Base-by-base conservation (phyloP, 305 asterid genomes). In the Solanum hybrid region DNA sequence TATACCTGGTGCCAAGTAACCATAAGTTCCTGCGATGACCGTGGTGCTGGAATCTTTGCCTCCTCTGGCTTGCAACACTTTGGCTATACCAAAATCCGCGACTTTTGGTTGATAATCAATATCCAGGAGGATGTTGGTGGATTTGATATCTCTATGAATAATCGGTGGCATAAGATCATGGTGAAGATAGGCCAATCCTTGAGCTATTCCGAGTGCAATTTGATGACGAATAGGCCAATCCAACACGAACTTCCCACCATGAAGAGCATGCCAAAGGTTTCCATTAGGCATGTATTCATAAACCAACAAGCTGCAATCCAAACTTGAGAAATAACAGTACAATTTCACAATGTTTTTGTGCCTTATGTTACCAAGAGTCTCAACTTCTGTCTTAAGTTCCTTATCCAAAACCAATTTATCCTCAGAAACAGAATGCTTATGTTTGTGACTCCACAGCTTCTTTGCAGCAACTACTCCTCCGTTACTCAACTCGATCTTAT, bases 301-400 rank as follows among this genome's bases (percentile, higher is more conserved):
- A 71, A 97, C 97, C 90, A 97, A 87, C 93, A 97, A 92, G 46
- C 91, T 96, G 84, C 97, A 95, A 5, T 94, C 97, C 37, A 92
- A 78, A 51, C 98, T 92, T 16, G 98, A 94, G 92, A 94, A 94
- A 64, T 95, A 96, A 92, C 98, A 94, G 46, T 94, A 97, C 13
- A 97, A 90, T 89, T 97, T 97, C 89, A 97, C 98, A 35, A 97
- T 97, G 69, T 97, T 97, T 96, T 96, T 97, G 94, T 97, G 99
- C 92, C 99, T 92, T 73, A 96, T 93, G 95, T 93, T 96, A 18
- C 99, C 98, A 0, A 97, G 94, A 13, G 99, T 97, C 90, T 96
- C 98, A 8, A 96, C 99, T 92, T 97, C 99, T 2, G 96, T 95
- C 90, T 94, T 95, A 90, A 97, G 90, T 51, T 93, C 99, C 93